Evolutionary conservation across 768 basidiomycete genomes (phyloP).

Genomic region (Rhodocollybia butyracea): DNA sequence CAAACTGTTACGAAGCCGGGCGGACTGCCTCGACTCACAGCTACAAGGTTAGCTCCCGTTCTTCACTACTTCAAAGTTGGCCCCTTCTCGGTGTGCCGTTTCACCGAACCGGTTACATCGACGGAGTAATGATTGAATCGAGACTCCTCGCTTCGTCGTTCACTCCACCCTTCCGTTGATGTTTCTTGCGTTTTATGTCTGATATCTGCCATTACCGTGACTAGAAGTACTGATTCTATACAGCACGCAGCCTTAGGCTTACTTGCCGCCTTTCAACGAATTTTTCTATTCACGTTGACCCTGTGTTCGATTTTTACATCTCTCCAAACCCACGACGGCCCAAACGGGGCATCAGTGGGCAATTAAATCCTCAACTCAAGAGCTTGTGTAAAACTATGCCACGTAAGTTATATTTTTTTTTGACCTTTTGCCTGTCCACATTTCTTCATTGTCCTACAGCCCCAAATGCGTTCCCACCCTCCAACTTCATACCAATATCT

Average conservation of each 20-base stretch:
- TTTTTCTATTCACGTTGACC: conserved; percentile 1
- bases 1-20: neutral
- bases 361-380: neutral
- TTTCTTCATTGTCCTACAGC: conserved; percentile 20
- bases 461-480: conserved; percentile 30
- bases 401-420: neutral
- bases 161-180: too few relatives aligned
- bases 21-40: neutral
- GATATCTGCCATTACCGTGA: too few relatives aligned
- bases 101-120: too few relatives aligned
- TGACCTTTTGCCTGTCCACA: neutral
- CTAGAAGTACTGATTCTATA: neutral
- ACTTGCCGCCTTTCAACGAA: conserved; percentile 7
- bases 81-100: neutral
- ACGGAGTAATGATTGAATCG: too few relatives aligned
- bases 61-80: neutral
- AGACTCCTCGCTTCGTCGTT: too few relatives aligned
- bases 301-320: conserved; percentile 4
- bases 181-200: too few relatives aligned
- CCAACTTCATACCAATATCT: neutral
- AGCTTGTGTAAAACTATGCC: neutral
- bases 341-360: neutral
- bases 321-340: neutral
- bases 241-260: neutral
- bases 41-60: neutral